These are phyloP conservation scores for Collariella sp. DNA, from an alignment of 495 filamentous ascomycete species.

Conservation along the genomic window DNA sequence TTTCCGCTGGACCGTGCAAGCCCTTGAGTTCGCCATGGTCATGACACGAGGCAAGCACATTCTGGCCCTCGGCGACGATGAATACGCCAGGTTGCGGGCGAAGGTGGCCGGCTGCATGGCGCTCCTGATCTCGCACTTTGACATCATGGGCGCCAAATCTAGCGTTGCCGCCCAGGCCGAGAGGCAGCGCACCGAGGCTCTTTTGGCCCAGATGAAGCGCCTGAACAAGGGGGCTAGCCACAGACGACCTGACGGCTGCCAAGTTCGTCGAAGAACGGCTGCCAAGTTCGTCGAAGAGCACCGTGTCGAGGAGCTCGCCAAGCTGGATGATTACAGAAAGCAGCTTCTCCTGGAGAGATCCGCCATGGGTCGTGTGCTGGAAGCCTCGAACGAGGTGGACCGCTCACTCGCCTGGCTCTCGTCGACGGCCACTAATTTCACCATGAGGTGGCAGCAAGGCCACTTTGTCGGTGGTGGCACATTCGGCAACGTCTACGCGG, in stretches of 20 bases:
- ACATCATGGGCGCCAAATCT: slow-evolving; percentile 95
- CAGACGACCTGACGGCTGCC: slow-evolving; percentile 78
- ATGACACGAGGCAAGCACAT: slow-evolving; percentile 93
- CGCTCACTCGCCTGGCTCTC: slow-evolving; percentile 88
- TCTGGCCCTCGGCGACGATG: slow-evolving; percentile 71
- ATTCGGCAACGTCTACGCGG: slow-evolving; percentile 93
- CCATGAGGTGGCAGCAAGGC: slow-evolving; percentile 93
- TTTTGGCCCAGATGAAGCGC: slow-evolving; percentile 63
- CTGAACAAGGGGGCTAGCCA: slow-evolving; percentile 66
- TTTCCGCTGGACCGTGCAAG: slow-evolving; percentile 92
- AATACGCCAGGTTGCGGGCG: slow-evolving; percentile 68
- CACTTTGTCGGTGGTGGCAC: slow-evolving; percentile 95
- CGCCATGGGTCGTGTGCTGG: slow-evolving; percentile 78
- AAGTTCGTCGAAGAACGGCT: slow-evolving; percentile 62
- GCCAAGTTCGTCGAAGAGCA: slow-evolving; percentile 61
- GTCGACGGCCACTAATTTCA: slow-evolving; percentile 88
- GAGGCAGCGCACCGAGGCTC: slow-evolving; percentile 57
- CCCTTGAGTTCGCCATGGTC: slow-evolving; percentile 92
- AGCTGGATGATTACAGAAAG: slow-evolving; percentile 68
- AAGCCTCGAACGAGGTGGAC: slow-evolving; percentile 91
- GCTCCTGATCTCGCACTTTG: slow-evolving; percentile 92
- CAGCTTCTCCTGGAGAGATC: slow-evolving; percentile 81
- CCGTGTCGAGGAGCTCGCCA: slow-evolving; percentile 57
- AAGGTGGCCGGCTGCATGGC: slow-evolving; percentile 98
- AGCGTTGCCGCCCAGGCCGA: slow-evolving; percentile 88